Conservation (phyloP, 2,329 filamentous ascomycete genomes). For the Curvularia spicifera region DNA sequence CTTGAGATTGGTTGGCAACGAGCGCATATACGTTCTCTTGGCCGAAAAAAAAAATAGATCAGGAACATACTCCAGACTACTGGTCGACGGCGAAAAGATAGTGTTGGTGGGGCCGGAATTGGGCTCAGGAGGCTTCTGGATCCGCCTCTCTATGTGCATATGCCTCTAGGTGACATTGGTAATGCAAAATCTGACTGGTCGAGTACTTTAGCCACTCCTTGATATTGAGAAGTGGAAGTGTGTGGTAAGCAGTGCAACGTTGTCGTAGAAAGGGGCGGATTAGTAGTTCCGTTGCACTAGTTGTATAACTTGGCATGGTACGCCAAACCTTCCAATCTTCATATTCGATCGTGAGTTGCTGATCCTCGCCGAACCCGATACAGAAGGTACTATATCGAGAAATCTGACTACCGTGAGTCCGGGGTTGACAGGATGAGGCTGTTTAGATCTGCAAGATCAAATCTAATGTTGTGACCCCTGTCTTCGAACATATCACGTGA, state of each 20-base stretch:
- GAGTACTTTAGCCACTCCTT: neutral
- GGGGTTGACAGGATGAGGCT: neutral
- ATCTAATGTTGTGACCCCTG: neutral
- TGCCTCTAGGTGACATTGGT: neutral
- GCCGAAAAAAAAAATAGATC: neutral
- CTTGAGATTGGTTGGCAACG: neutral
- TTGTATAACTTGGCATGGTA: neutral
- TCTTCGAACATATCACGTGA: neutral
- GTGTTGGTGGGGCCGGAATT: neutral
- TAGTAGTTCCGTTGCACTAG: neutral
- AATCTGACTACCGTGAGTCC: neutral
- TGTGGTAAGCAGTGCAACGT: neutral
- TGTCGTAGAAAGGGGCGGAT: neutral
- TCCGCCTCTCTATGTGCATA: neutral
- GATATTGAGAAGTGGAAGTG: neutral
- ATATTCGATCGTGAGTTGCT: neutral
- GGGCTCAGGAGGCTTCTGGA: neutral
- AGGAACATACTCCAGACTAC: neutral
- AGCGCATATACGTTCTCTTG: neutral
- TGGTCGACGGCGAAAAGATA: neutral
- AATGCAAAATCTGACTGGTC: neutral
- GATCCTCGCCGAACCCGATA: neutral
- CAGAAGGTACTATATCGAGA: neutral
- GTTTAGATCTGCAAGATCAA: neutral
- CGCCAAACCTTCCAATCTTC: neutral